Conservation (phyloP, 208 protist genomes). For the Leishmania tropica region DNA sequence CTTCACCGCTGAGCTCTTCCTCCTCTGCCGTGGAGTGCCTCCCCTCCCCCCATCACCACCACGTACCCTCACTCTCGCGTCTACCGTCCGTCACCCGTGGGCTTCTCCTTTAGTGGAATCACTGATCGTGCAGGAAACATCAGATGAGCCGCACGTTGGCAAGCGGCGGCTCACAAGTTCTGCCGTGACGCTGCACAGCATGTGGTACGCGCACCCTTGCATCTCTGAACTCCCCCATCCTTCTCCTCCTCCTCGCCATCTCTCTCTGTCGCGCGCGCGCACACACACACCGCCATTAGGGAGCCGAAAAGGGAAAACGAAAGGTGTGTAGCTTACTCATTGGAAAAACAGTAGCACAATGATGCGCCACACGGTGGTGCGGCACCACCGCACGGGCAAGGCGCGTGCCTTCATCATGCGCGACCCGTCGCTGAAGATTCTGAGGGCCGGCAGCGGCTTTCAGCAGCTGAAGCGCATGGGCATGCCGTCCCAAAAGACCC, state of each 20-base stretch:
- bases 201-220: not conserved
- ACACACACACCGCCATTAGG: not conserved
- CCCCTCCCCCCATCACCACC: not conserved
- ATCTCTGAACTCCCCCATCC: not conserved
- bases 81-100: too few species aligned
- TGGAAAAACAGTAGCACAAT: slow-evolving; percentile 21
- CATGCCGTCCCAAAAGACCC: slow-evolving; percentile 54
- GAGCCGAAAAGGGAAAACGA: not conserved
- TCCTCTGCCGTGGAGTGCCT: not conserved
- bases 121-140: not conserved
- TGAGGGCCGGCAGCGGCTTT: slow-evolving; percentile 69
- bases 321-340: not conserved
- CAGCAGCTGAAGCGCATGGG: slow-evolving; percentile 82
- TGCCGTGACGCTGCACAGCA: not conserved
- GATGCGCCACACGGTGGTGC: slow-evolving; percentile 54
- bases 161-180: not conserved
- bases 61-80: too few species aligned
- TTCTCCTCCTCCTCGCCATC: too few species aligned
- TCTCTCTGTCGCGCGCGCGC: not conserved
- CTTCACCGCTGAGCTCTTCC: not conserved
- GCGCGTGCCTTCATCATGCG: slow-evolving; percentile 81
- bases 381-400: slow-evolving; percentile 76
- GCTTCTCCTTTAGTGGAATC: too few species aligned
- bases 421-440: slow-evolving; percentile 74
- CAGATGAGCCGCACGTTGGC: not conserved